Evolutionary conservation across 345 rosid species (phyloP).

Genomic region (Noccaea bulbosa): DNA sequence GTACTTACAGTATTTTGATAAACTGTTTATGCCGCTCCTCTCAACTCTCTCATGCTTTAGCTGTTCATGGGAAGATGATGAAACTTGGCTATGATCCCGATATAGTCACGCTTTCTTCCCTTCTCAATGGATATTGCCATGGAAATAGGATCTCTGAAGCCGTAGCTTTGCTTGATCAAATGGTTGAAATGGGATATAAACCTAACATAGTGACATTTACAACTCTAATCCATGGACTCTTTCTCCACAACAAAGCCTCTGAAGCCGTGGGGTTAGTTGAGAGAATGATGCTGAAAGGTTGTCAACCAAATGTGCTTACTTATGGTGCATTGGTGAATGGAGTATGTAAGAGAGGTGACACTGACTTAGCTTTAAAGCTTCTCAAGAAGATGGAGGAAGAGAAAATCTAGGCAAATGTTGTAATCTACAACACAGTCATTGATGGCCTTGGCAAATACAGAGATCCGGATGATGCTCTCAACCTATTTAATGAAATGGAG

Average conservation of each 20-base stretch:
- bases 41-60: not conserved
- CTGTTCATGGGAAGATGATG: not conserved
- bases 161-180: not conserved
- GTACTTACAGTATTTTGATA: not conserved
- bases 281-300: accelerated
- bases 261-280: not conserved
- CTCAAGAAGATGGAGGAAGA: not conserved
- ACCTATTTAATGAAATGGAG: not conserved
- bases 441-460: slow-evolving; percentile 1
- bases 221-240: slow-evolving; percentile 3
- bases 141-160: not conserved
- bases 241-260: not conserved
- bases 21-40: not conserved
- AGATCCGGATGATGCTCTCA: not conserved
- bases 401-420: not conserved
- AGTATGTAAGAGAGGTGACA: slow-evolving; percentile 10
- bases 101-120: accelerated
- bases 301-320: not conserved
- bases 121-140: not conserved
- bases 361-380: not conserved
- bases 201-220: accelerated
- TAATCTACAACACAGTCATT: slow-evolving; percentile 1
- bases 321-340: not conserved
- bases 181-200: not conserved
- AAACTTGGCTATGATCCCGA: not conserved